phyloP scores from a whole-genome alignment of 2,329 filamentous ascomycete species.

The Talaromyces marneffei region DNA sequence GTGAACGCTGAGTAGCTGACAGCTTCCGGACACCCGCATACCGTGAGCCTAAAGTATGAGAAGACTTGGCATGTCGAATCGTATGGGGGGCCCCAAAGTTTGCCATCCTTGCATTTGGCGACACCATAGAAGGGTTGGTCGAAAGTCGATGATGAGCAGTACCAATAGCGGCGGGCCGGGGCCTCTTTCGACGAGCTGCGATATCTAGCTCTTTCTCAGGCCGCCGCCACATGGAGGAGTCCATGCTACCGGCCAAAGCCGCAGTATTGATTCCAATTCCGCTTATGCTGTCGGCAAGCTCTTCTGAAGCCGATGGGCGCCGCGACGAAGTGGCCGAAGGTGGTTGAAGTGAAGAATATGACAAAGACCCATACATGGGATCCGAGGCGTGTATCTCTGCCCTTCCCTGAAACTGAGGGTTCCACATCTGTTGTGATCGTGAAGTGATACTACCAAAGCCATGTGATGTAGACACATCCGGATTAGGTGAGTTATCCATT shows the following conservation, averaged over 20 bases:
- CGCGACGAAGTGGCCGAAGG: constrained; percentile 24
- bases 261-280: constrained; percentile 33
- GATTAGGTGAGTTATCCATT: constrained; percentile 18
- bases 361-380: constrained; percentile 28
- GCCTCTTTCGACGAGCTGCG: constrained; percentile 42
- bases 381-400: constrained; percentile 22
- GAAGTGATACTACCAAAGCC: constrained; percentile 8
- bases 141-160: constrained; percentile 37
- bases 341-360: constrained; percentile 27
- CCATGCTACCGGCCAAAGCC: constrained; percentile 23
- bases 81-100: constrained; percentile 31
- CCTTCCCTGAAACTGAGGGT: constrained; percentile 18
- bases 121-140: constrained; percentile 36
- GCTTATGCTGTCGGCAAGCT: constrained; percentile 29
- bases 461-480: constrained; percentile 13
- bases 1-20: constrained; percentile 43
- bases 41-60: constrained; percentile 39
- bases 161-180: constrained; percentile 42
- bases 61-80: constrained; percentile 43
- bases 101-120: constrained; percentile 34
- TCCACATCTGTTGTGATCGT: constrained; percentile 24
- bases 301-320: constrained; percentile 32
- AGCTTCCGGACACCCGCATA: constrained; percentile 45
- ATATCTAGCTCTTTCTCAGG: constrained; percentile 40
- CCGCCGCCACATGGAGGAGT: constrained; percentile 29